Base-by-base conservation (phyloP, 2,329 filamentous ascomycete species). In the Parafenestella ontariensis region DNA sequence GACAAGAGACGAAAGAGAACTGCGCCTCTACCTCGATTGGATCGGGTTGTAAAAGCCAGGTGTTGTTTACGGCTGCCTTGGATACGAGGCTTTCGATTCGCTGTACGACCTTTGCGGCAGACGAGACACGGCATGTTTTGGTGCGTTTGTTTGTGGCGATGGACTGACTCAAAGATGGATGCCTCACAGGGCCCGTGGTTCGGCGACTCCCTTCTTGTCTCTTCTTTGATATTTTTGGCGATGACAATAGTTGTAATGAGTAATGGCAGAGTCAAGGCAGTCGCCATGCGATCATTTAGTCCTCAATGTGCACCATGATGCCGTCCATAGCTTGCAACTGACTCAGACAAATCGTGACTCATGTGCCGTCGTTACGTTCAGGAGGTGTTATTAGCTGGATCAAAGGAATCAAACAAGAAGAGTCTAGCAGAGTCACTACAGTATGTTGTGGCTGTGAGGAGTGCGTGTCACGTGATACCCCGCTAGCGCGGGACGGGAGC, bases 401-500 rank as follows among this genome's bases (percentile, higher is more conserved):
- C 9, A 42, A 28, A 42, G 8, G 4, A 11, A 2, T 29, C 3
- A 5, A n/a, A 11, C 23, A 15, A 1, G 15, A n/a, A 24, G n/a
- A 10, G 11, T 4, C 24, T 28, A 26, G 26, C 21, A 31, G 26
- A 43, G 23, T 43, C 41, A 28, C 24, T 5, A 5, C 24, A 26
- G 5, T 26, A 9, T 26, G 24, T 23, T 21, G 37, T 52, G 49
- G 18, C 41, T 21, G 18, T 23, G 24, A 34, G 21, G 23, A 41
- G 23, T 18, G 18, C 44, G 3, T 5, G 29, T 48, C 49, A 52
- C 54, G 54, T 57, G 54, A 49, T 18, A 34, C 39, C 36, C 40
- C 52, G 51, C 52, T 58, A 56, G 52, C 54, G 52, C 34, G 34
- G 28, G 34, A 20, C 23, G 37, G 52, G 64, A 65, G 61, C 69